phyloP scores from a whole-genome alignment of 768 basidiomycete genomes.

The Wakefieldia striispora region DNA sequence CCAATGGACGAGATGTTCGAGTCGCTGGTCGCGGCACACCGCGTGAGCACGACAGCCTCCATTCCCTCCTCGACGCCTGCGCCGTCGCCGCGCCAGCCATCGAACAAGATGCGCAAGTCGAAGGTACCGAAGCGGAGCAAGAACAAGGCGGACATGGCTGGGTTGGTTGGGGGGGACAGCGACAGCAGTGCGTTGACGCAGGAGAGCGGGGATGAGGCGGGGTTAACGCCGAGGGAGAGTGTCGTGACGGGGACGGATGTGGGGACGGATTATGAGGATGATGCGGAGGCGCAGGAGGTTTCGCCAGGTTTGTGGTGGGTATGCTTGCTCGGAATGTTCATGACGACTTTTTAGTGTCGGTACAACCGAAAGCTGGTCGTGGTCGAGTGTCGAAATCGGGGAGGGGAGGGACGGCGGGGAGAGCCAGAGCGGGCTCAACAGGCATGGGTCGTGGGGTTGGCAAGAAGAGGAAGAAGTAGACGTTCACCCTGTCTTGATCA shows the following conservation, averaged over 20 bases:
- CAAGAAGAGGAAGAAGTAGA: constrained; percentile 35
- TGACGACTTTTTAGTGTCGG: constrained; percentile 19
- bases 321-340: background rate
- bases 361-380: constrained; percentile 21
- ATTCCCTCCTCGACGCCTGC: constrained; percentile 52
- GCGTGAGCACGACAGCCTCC: constrained; percentile 63
- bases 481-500: too few relatives aligned
- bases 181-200: constrained; percentile 82
- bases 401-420: constrained; percentile 24
- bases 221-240: constrained; percentile 62
- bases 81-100: constrained; percentile 44
- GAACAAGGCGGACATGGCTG: constrained; percentile 57
- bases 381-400: constrained; percentile 27
- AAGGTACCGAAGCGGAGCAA: constrained; percentile 47
- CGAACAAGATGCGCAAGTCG: constrained; percentile 35
- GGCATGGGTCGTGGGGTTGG: constrained; percentile 22
- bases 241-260: constrained; percentile 69
- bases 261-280: constrained; percentile 72
- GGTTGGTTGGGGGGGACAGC: constrained; percentile 78
- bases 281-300: constrained; percentile 59
- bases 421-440: constrained; percentile 26
- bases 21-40: constrained; percentile 55
- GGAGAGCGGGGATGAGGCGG: constrained; percentile 74
- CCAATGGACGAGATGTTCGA: constrained; percentile 64
- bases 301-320: constrained; percentile 50